Percentiles rank a stretch among this genome's conserved stretches.
Evolutionary conservation across 371 early-diverging fungal genomes (phyloP).

Genomic region (Apophysomyces trapeziformis): DNA sequence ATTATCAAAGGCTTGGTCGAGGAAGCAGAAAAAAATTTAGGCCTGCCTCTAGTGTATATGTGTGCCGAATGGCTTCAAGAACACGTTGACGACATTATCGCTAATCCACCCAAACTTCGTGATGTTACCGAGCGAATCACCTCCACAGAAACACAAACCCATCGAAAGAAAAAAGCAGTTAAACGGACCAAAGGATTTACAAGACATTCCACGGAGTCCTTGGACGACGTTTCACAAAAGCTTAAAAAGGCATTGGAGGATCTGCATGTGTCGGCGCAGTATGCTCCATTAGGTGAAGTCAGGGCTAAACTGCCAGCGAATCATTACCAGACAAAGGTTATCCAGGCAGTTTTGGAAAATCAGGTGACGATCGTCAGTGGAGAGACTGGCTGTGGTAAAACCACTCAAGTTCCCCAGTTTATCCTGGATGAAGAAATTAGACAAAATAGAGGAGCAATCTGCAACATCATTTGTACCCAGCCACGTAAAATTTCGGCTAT

Average conservation of each 20-base stretch:
- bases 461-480: constrained; percentile 90
- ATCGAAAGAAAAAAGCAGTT: constrained; percentile 7
- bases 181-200: not conserved
- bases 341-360: constrained; percentile 53
- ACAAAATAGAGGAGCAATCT: constrained; percentile 46
- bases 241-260: constrained; percentile 31
- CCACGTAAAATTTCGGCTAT: constrained; percentile 93
- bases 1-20: constrained; percentile 62
- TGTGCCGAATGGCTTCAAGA: constrained; percentile 74
- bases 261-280: constrained; percentile 42
- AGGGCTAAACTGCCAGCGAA: constrained; percentile 73
- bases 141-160: constrained; percentile 14
- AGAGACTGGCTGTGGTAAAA: constrained; percentile 88
- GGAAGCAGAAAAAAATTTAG: constrained; percentile 57
- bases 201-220: constrained; percentile 3
- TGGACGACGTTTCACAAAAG: constrained; percentile 18
- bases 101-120: constrained; percentile 65
- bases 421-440: constrained; percentile 76
- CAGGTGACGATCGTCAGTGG: constrained; percentile 71
- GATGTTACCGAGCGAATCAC: constrained; percentile 54
- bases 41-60: constrained; percentile 73
- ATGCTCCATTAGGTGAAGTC: constrained; percentile 51
- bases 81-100: constrained; percentile 55
- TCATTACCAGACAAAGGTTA: constrained; percentile 57
- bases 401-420: constrained; percentile 92